Evolutionary conservation across 2,329 filamentous ascomycete genomes (phyloP), one percentile per base, ranked within the genome.

Genomic region (Fusarium coicis): DNA sequence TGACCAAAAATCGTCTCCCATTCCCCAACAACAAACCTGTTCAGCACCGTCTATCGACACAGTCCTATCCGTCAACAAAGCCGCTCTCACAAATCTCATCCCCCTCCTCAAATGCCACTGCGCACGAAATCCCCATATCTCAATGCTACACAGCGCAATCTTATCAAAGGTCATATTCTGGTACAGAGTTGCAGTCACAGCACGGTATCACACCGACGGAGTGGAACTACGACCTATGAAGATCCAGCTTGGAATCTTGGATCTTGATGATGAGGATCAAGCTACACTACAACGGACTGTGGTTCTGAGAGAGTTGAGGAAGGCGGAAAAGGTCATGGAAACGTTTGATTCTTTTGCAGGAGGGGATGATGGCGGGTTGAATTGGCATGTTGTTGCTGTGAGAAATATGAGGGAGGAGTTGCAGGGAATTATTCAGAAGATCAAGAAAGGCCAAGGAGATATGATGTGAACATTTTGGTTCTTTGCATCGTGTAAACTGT

Each of bases 251-350:
- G 70, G 70, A 0, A 70, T 73, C 28, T 1, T 72, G 9, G 70
- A 73, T 15, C 60, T 72, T 9, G 70, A 72, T 0, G 70, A 70
- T 4, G 70, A 72, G 7, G 70, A 73, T 6, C 70, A 72, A 14
- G 70, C 59, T 1, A 73, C 66, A 0, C 46, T 72, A 2, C 63
- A 72, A 4, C 28, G 34, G 1, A 49, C 65, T 16, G 46, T 72
- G 1, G 21, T 72, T 1, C 6, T 73, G 4, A 34, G 70, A 5
- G 70, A 72, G 16, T 7, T 72, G 1, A 53, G 65, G 1, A 72
- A 72, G 36, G 70, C 70, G 0, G 70, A 70, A 4, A 55, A 61
- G 18, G 55, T 70, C 1, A 66, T 72, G 50, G 60, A 66, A 19
- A 55, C 37, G 1, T 72, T 72, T 70, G 70, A 62, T 54, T 65